Percentiles rank a stretch among this genome's conserved stretches.
phyloP scores from a whole-genome alignment of 75 land plant genomes.

The Pinus tabuliformis region DNA sequence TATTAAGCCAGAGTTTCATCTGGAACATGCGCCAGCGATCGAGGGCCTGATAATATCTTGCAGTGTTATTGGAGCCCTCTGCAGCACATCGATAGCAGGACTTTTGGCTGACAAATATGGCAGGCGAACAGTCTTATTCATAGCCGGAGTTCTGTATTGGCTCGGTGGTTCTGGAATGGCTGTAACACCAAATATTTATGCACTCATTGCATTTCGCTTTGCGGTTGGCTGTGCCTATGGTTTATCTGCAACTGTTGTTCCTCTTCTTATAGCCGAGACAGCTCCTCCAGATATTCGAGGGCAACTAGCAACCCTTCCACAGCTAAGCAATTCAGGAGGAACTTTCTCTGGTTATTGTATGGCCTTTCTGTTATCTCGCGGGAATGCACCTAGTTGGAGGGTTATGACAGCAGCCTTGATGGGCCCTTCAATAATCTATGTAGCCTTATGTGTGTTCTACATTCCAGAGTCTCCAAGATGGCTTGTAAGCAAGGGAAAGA shows the following conservation, averaged over 20 bases:
- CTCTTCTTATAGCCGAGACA: constrained; percentile 28
- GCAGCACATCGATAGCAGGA: constrained; percentile 31
- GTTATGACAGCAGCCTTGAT: constrained; percentile 10
- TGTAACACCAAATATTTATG: constrained; percentile 9
- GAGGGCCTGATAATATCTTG: constrained; percentile 39
- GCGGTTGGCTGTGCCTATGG: constrained; percentile 19
- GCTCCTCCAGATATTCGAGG: constrained; percentile 28
- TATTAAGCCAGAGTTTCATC: constrained; percentile 34
- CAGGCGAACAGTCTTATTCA: constrained; percentile 19
- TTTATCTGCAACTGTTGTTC: constrained; percentile 19
- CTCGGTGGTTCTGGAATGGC: constrained; percentile 17
- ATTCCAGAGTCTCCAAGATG: constrained; percentile 35
- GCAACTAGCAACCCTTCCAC: constrained; percentile 21
- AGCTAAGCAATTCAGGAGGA: constrained; percentile 23
- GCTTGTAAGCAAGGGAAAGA: constrained; percentile 31
- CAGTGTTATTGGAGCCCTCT: constrained; percentile 36
- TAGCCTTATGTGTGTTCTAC: constrained; percentile 16
- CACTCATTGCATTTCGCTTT: constrained; percentile 7
- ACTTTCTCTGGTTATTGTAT: constrained; percentile 16
- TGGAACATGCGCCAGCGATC: constrained; percentile 28
- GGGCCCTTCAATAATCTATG: constrained; percentile 16
- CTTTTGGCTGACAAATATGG: constrained; percentile 47
- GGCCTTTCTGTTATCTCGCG: constrained; percentile 14
- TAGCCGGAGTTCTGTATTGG: constrained; percentile 26
- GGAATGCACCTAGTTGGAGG: constrained; percentile 17